A percentile compares a stretch with the other conserved stretches of the same genome.
Conservation (phyloP, 192 early-diverging fungal species). For the Entomortierella lignicola region DNA sequence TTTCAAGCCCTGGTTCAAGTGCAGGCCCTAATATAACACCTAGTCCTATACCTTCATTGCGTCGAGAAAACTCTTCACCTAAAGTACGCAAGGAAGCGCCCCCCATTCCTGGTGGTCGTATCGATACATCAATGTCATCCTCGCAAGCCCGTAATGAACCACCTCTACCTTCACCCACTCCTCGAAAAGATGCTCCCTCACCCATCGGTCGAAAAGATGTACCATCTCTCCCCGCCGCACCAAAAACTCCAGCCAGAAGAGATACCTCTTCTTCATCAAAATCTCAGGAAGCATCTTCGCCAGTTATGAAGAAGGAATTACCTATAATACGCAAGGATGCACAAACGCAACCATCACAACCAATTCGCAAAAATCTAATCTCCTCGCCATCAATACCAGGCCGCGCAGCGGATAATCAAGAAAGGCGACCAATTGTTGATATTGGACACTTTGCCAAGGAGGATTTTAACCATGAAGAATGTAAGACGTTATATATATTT, state of each 20-base stretch:
- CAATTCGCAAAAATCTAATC: constrained; percentile 19
- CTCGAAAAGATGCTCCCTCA: constrained; percentile 14
- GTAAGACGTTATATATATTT: constrained; percentile 30
- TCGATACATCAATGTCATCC: constrained; percentile 6
- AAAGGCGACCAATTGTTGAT: constrained; percentile 55
- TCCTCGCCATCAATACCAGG: constrained; percentile 15
- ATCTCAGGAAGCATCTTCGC: constrained; percentile 45
- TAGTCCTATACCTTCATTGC: constrained; percentile 18
- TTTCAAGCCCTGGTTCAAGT: constrained; percentile 4
- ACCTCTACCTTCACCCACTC: constrained; percentile 24
- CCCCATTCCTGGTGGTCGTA: neutral
- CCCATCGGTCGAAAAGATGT: constrained; percentile 25
- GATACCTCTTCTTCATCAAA: constrained; percentile 37
- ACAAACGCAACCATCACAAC: too few species aligned
- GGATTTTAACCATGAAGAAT: constrained; percentile 65
- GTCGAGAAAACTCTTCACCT: constrained; percentile 38
- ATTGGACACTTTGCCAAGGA: constrained; percentile 63
- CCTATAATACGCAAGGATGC: constrained; percentile 24
- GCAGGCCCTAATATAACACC: neutral
- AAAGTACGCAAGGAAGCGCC: constrained; percentile 31
- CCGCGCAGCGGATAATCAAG: constrained; percentile 8
- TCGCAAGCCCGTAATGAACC: constrained; percentile 40
- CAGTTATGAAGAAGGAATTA: constrained; percentile 21
- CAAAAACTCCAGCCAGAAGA: constrained; percentile 41
- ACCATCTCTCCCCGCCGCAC: constrained; percentile 6